phyloP scores from a whole-genome alignment of 441 rosid genomes.

The Geranium incanum region DNA sequence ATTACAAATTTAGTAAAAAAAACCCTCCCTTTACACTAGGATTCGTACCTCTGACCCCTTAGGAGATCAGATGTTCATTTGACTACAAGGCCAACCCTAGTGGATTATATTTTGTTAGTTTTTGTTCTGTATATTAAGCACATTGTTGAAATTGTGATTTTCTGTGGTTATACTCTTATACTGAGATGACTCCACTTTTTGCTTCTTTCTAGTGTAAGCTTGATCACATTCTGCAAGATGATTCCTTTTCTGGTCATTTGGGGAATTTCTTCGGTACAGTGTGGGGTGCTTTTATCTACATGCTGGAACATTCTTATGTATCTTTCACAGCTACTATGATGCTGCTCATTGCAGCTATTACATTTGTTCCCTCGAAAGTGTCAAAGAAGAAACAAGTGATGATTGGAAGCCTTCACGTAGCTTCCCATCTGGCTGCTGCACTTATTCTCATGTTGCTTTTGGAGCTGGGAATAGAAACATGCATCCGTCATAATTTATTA shows the following conservation, averaged over 20 bases:
- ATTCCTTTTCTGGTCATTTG: slow-evolving; percentile 81
- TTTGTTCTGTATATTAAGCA: not conserved
- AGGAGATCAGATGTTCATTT: too few species aligned
- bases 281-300: slow-evolving; percentile 55
- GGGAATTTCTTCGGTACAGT: slow-evolving; percentile 73
- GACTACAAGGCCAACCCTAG: not conserved
- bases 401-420: slow-evolving; percentile 83
- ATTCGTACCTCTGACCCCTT: too few species aligned
- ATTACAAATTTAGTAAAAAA: too few species aligned
- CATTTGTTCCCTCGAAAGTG: slow-evolving; percentile 80
- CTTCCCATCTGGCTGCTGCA: slow-evolving; percentile 81
- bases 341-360: slow-evolving; percentile 55
- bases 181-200: slow-evolving; percentile 4
- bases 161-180: not conserved
- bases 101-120: too few species aligned
- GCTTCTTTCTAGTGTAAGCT: slow-evolving; percentile 67
- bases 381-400: slow-evolving; percentile 69
- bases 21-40: too few species aligned
- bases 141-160: not conserved
- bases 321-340: slow-evolving; percentile 67
- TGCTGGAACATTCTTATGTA: slow-evolving; percentile 70
- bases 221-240: slow-evolving; percentile 70
- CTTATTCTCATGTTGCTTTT: slow-evolving; percentile 82
- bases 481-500: slow-evolving; percentile 77
- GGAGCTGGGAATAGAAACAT: slow-evolving; percentile 87